phyloP scores from a whole-genome alignment of 352 stramenopile genomes.

The Pythium dissimile region DNA sequence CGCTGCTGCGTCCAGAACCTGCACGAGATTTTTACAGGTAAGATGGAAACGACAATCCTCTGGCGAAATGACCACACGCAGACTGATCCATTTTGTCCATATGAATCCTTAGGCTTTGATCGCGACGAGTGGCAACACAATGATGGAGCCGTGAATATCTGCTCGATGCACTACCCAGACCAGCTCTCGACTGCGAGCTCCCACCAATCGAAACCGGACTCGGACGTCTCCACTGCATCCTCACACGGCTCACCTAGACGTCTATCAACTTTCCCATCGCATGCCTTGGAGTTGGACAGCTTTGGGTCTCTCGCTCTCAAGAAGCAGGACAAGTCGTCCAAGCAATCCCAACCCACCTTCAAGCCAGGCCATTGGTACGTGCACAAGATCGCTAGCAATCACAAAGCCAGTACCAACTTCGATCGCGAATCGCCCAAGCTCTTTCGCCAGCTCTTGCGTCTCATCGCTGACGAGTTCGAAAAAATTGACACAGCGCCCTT shows the following conservation, averaged over 20 bases:
- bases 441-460: slow-evolving; percentile 17
- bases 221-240: slow-evolving; percentile 8
- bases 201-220: neutral
- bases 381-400: slow-evolving; percentile 21
- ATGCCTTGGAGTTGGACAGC: neutral
- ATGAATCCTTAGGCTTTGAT: slow-evolving; percentile 42
- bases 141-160: slow-evolving; percentile 68
- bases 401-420: slow-evolving; percentile 25
- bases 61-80: too few relatives aligned
- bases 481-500: too few relatives aligned
- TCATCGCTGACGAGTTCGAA: slow-evolving; percentile 24
- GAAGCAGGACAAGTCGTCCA: neutral
- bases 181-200: neutral
- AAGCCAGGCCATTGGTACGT: slow-evolving; percentile 21
- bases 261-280: neutral
- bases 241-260: neutral
- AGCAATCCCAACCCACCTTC: neutral
- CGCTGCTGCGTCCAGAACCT: slow-evolving; percentile 36
- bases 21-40: slow-evolving; percentile 45
- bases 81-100: neutral
- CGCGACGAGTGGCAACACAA: slow-evolving; percentile 54
- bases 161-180: slow-evolving; percentile 45
- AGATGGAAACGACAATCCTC: neutral
- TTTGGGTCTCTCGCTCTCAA: neutral
- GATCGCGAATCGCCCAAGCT: slow-evolving; percentile 18